Evolutionary conservation across 768 basidiomycete species (phyloP).

Genomic region (Rhizopogon roseolus): DNA sequence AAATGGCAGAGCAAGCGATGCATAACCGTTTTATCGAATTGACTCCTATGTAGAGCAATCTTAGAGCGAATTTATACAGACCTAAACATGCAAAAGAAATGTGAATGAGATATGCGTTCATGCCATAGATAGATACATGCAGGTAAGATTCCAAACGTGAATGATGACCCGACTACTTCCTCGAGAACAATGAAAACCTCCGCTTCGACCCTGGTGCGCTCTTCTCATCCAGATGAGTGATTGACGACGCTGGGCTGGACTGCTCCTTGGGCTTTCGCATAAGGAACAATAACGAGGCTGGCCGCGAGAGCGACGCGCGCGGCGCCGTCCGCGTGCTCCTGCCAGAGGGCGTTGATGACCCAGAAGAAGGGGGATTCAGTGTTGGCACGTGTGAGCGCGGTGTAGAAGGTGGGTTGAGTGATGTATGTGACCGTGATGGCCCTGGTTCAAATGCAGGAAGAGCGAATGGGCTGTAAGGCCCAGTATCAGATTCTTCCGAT

Average conservation of each 20-base stretch:
- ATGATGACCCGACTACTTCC: conserved; percentile 18
- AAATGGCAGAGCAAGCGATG: neutral
- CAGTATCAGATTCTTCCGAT: conserved; percentile 29
- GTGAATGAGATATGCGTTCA: neutral
- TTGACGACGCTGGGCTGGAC: conserved; percentile 21
- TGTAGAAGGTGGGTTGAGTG: conserved; percentile 17
- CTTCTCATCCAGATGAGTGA: conserved; percentile 13
- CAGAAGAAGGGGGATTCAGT: conserved; percentile 24
- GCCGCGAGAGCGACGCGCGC: conserved; percentile 18
- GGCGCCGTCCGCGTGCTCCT: conserved; percentile 26
- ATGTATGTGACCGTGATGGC: conserved; percentile 15
- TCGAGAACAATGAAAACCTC: conserved; percentile 25
- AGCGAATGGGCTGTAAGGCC: conserved; percentile 27
- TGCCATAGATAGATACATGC: conserved; percentile 14
- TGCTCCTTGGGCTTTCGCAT: conserved; percentile 24
- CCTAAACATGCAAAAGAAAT: neutral
- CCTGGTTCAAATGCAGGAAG: conserved; percentile 21
- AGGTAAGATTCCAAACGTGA: conserved; percentile 4
- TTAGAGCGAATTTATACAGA: too few species aligned
- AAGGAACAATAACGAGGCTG: conserved; percentile 26
- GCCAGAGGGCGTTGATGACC: conserved; percentile 25
- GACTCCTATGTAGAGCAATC: too few species aligned
- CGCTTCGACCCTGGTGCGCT: conserved; percentile 14
- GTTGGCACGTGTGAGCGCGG: conserved; percentile 17
- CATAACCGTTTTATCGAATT: too few species aligned